phyloP scores from a whole-genome alignment of 192 early-diverging fungal genomes.

The Coemansia furcata region DNA sequence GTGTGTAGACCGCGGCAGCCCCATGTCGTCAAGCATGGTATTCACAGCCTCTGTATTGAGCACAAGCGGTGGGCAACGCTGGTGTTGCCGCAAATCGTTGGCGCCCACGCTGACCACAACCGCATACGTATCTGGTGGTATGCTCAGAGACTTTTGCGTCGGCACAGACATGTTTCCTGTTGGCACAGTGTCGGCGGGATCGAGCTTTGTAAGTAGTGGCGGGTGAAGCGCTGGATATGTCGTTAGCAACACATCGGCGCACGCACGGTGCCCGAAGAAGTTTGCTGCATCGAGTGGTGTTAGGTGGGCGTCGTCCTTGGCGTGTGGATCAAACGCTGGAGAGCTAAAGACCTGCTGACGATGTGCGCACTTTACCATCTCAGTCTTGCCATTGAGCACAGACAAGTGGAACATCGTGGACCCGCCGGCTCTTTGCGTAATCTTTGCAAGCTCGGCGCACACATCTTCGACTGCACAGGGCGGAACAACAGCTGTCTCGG shows the following conservation, averaged over 20 bases:
- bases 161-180: neutral
- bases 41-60: conserved; percentile 31
- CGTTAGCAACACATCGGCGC: conserved; percentile 36
- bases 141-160: neutral
- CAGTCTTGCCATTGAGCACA: conserved; percentile 27
- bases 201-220: neutral
- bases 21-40: conserved; percentile 30
- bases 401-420: conserved; percentile 44
- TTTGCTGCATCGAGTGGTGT: conserved; percentile 44
- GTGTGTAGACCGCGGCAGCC: conserved; percentile 44
- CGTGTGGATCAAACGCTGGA: conserved; percentile 17
- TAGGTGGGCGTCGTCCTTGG: conserved; percentile 25
- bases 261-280: conserved; percentile 46
- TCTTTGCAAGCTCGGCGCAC: conserved; percentile 17
- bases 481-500: neutral
- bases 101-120: conserved; percentile 42
- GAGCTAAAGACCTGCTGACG: conserved; percentile 20
- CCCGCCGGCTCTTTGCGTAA: conserved; percentile 16
- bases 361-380: conserved; percentile 22
- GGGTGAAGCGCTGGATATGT: conserved; percentile 24
- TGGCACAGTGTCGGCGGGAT: neutral
- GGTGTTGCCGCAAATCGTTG: conserved; percentile 35
- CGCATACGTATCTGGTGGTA: conserved; percentile 24
- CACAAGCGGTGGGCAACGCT: conserved; percentile 20
- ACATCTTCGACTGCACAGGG: neutral